Percentiles rank a stretch among this genome's conserved stretches.
Evolutionary conservation across 768 basidiomycete genomes (phyloP).

Genomic region (Royoungia palumana): DNA sequence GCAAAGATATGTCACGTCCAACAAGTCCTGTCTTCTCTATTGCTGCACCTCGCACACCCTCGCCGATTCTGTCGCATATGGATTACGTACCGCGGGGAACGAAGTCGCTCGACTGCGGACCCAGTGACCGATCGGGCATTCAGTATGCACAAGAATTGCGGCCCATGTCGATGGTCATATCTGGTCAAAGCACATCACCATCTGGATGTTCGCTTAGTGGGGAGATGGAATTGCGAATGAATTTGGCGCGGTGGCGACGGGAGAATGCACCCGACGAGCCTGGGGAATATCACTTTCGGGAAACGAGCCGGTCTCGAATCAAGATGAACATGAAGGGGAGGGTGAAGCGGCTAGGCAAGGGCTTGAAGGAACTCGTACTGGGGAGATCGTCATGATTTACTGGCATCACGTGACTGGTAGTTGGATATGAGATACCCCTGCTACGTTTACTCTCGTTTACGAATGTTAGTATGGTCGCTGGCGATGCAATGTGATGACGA

Average conservation of each 20-base stretch:
- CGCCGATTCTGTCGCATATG: conserved; percentile 22
- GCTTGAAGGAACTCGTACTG: conserved; percentile 31
- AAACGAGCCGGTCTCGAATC: conserved; percentile 19
- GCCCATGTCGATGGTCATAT: conserved; percentile 29
- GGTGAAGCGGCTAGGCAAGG: conserved; percentile 30
- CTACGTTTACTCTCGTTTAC: conserved; percentile 3
- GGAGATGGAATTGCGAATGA: conserved; percentile 57
- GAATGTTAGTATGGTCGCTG: too few species aligned
- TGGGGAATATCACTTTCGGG: conserved; percentile 30
- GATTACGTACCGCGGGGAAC: conserved; percentile 29
- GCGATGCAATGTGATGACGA: too few species aligned
- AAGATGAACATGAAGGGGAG: conserved; percentile 23
- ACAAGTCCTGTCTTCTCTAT: conserved; percentile 31
- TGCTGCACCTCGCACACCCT: conserved; percentile 25
- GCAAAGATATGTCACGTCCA: conserved; percentile 44
- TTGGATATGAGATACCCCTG: conserved; percentile 1
- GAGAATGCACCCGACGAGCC: conserved; percentile 31
- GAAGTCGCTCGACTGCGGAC: conserved; percentile 32
- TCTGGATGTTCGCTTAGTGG: conserved; percentile 57
- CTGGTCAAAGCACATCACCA: conserved; percentile 18
- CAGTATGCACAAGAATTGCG: conserved; percentile 20
- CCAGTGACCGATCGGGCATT: conserved; percentile 18
- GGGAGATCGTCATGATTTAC: conserved; percentile 19
- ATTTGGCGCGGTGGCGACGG: conserved; percentile 39
- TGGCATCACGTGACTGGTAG: conserved; percentile 2